Evolutionary conservation across 176 grass and related monocot genomes (phyloP).

Genomic region (Oryza australiensis): DNA sequence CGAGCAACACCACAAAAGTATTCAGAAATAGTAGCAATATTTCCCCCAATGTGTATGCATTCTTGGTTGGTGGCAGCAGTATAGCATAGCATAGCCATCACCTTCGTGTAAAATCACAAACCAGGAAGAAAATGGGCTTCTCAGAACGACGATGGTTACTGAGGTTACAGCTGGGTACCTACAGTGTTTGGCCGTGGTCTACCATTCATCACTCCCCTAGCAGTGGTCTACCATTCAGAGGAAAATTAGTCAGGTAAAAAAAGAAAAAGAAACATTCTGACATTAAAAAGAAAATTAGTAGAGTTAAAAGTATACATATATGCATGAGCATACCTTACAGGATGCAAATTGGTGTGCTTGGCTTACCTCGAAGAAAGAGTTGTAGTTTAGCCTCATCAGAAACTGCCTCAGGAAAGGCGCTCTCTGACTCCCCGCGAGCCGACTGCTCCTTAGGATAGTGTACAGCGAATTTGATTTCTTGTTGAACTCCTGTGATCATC

Average conservation of each 20-base stretch:
- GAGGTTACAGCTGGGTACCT: conserved; percentile 24
- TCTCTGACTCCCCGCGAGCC: conserved; percentile 81
- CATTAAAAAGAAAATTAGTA: not conserved
- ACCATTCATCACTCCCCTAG: conserved; percentile 73
- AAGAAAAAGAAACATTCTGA: conserved; percentile 51
- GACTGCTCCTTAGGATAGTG: conserved; percentile 90
- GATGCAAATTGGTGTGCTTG: not conserved
- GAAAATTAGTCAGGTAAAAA: not conserved
- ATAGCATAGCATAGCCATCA: no score
- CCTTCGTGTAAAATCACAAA: not conserved
- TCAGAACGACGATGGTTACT: not conserved
- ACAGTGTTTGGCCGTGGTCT: conserved; percentile 46
- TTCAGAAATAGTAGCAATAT: no score
- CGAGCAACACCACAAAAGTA: no score
- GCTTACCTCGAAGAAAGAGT: conserved; percentile 92
- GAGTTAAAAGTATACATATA: not conserved
- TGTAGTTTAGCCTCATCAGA: conserved; percentile 93
- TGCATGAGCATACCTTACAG: not conserved
- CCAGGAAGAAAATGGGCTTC: not conserved
- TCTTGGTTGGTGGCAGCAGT: not conserved
- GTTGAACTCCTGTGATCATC: conserved; percentile 72
- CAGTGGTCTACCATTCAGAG: conserved; percentile 54
- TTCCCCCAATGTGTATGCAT: not conserved
- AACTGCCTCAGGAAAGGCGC: conserved; percentile 92
- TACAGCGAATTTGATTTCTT: conserved; percentile 99